Evolutionary conservation across 805 yeast genomes (phyloP).

Genomic region (Candida tammaniensis): DNA sequence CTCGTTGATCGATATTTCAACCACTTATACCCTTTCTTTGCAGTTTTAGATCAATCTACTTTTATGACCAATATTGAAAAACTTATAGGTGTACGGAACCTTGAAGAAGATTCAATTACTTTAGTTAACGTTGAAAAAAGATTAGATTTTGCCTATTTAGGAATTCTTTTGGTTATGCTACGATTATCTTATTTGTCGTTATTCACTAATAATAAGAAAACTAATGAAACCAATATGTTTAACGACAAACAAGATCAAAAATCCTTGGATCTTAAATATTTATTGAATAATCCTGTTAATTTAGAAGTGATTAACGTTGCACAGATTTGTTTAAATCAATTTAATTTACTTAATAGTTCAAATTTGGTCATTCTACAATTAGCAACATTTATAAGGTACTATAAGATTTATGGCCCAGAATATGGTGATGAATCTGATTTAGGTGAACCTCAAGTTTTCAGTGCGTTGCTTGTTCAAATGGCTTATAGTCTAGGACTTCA

Average conservation of each 20-base stretch:
- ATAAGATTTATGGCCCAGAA: slow-evolving; percentile 47
- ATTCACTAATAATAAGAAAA: slow-evolving; percentile 23
- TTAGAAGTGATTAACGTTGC: slow-evolving; percentile 34
- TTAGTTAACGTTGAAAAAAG: slow-evolving; percentile 22
- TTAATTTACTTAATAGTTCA: slow-evolving; percentile 16
- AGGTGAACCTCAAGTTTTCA: slow-evolving; percentile 53
- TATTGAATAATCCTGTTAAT: slow-evolving; percentile 28
- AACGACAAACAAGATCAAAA: slow-evolving; percentile 10
- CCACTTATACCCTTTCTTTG: slow-evolving; percentile 59
- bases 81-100: slow-evolving; percentile 39
- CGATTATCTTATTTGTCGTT: slow-evolving; percentile 34
- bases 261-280: slow-evolving; percentile 20
- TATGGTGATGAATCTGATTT: slow-evolving; percentile 58
- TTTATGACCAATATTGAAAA: slow-evolving; percentile 35
- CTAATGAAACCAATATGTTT: slow-evolving; percentile 6
- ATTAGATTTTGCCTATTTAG: slow-evolving; percentile 33
- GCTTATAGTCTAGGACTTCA: slow-evolving; percentile 38
- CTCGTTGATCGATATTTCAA: slow-evolving; percentile 58
- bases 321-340: slow-evolving; percentile 33
- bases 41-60: slow-evolving; percentile 58
- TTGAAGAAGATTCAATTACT: slow-evolving; percentile 2
- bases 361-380: slow-evolving; percentile 55
- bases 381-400: slow-evolving; percentile 48
- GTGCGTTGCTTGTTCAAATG: slow-evolving; percentile 40
- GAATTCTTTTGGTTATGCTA: slow-evolving; percentile 30